Conservation (phyloP, 805 yeast species). For the Wilhelminamyces savonicus region DNA sequence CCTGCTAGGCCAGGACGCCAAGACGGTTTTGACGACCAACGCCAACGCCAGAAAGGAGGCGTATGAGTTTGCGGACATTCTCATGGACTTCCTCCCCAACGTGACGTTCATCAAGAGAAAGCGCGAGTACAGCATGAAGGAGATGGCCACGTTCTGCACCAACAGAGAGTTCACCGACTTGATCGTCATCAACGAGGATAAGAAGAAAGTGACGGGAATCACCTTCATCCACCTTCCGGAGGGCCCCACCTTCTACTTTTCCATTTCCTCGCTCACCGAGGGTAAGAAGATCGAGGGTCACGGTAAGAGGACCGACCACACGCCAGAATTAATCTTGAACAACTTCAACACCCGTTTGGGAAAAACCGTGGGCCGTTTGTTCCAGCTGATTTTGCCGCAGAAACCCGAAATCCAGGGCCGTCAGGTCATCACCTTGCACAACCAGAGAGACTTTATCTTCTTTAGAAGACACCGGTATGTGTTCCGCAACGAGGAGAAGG, state of each 20-base stretch:
- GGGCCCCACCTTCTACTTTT: conserved; percentile 93
- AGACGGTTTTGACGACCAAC: conserved; percentile 84
- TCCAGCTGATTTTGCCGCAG: conserved; percentile 89
- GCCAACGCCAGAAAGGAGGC: conserved; percentile 81
- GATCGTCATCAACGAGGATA: conserved; percentile 88
- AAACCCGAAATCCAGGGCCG: conserved; percentile 92
- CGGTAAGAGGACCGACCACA: conserved; percentile 84
- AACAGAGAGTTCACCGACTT: conserved; percentile 85
- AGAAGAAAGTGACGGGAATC: conserved; percentile 84
- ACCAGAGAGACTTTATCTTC: conserved; percentile 92
- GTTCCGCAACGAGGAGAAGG: conserved; percentile 83
- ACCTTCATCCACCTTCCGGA: conserved; percentile 91
- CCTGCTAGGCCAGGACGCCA: conserved; percentile 48
- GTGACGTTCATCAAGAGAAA: conserved; percentile 84
- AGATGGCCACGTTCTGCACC: conserved; percentile 76
- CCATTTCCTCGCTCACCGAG: conserved; percentile 69
- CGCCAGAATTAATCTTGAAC: conserved; percentile 87
- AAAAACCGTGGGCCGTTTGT: conserved; percentile 84
- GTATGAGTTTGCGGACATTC: conserved; percentile 80
- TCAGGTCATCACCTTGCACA: conserved; percentile 92
- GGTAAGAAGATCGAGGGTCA: conserved; percentile 78
- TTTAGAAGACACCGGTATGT: conserved; percentile 93
- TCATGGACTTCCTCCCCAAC: conserved; percentile 81
- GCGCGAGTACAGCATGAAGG: conserved; percentile 75
- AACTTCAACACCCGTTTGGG: conserved; percentile 92